Percentiles rank a stretch among this genome's conserved stretches.
These are phyloP conservation scores for Cucurbita argyrosperma DNA, from an alignment of 306 rosid species.

Conservation along the genomic window DNA sequence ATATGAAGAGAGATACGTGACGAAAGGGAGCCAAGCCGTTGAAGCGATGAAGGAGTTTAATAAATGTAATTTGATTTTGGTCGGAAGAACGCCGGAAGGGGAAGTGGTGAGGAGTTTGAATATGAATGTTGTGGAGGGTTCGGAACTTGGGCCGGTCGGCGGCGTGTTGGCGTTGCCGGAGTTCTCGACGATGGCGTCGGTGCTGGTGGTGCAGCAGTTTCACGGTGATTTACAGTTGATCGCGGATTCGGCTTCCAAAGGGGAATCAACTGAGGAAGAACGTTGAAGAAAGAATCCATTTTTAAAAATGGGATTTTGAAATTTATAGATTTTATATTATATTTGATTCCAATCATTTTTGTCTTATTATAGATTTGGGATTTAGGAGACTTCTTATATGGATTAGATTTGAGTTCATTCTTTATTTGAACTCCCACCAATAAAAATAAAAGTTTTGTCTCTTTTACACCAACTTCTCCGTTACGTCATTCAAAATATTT, in stretches of 20 bases:
- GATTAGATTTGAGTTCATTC: not conserved
- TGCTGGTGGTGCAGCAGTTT: constrained; percentile 45
- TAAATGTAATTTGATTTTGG: constrained; percentile 33
- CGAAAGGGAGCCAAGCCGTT: constrained; percentile 12
- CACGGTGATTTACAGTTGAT: not conserved
- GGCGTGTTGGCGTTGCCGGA: constrained; percentile 23
- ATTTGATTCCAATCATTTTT: not conserved
- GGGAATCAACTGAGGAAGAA: not conserved
- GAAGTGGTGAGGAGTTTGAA: constrained; percentile 21
- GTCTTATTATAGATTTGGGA: not conserved
- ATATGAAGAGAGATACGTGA: constrained; percentile 8
- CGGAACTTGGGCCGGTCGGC: constrained; percentile 48
- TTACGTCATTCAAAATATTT: no score
- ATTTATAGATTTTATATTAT: no score
- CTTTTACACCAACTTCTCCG: not conserved
- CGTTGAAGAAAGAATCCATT: not conserved
- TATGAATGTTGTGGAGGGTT: constrained; percentile 16
- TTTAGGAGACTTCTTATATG: not conserved
- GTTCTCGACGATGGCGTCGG: constrained; percentile 31
- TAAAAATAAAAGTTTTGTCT: not conserved
- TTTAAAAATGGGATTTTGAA: no score
- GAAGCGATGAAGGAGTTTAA: constrained; percentile 16
- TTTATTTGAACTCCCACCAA: not conserved
- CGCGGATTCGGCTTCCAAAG: not conserved
- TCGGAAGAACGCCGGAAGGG: constrained; percentile 39